Evolutionary conservation across 2,329 filamentous ascomycete genomes (phyloP).

Genomic region (Ceratocystis lukuohia): DNA sequence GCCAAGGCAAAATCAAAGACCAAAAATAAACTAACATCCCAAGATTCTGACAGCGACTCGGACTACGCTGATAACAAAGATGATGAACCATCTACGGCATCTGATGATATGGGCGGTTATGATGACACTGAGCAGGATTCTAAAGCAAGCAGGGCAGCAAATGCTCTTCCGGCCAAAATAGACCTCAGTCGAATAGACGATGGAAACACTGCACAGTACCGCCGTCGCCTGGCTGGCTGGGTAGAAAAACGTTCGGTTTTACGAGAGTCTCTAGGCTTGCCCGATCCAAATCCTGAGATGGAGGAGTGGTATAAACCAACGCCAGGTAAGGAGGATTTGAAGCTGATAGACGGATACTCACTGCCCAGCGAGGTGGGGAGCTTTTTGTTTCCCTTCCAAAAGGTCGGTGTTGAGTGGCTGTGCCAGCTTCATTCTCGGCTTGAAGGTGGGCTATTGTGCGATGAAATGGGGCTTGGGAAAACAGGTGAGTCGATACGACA

Average conservation of each 20-base stretch:
- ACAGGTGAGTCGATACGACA: conserved; percentile 35
- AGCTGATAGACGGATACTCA: conserved; percentile 60
- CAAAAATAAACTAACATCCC: conserved; percentile 2
- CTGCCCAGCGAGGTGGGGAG: conserved; percentile 88
- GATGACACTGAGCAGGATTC: conserved; percentile 17
- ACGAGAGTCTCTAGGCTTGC: conserved; percentile 23
- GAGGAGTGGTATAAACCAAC: conserved; percentile 76
- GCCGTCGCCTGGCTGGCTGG: conserved; percentile 63
- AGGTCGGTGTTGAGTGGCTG: conserved; percentile 92
- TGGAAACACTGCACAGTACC: conserved; percentile 73
- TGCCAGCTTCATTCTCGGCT: conserved; percentile 81
- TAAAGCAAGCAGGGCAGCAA: conserved; percentile 15
- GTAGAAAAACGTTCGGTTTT: conserved; percentile 27
- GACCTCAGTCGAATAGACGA: conserved; percentile 60
- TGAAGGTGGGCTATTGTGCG: conserved; percentile 87
- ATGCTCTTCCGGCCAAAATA: conserved; percentile 24
- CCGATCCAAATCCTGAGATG: conserved; percentile 29
- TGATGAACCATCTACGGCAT: neutral
- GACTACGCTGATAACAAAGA: conserved; percentile 5
- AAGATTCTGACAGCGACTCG: neutral
- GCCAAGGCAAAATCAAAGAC: neutral
- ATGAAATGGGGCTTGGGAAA: conserved; percentile 98
- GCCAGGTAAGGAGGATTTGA: conserved; percentile 64
- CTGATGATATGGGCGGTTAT: conserved; percentile 15
- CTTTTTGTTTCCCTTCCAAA: conserved; percentile 90